Conservation (phyloP, 179 eudicot genomes). For the Spinacia oleracea region DNA sequence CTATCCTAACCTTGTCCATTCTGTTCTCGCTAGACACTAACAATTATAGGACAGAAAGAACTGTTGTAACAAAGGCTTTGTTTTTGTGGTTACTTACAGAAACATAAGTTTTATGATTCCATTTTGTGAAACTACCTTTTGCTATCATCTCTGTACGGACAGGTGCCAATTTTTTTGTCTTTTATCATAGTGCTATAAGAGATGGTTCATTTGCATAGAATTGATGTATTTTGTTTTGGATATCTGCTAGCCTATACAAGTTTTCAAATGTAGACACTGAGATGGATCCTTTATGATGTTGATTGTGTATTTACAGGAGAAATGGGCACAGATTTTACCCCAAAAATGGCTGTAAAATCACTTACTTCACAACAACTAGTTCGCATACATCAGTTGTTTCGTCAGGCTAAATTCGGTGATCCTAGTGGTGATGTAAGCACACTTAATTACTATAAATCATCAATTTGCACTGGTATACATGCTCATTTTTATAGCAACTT, state of each 20-base stretch:
- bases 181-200: not conserved
- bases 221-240: not conserved
- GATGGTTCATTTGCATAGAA: not conserved
- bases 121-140: not conserved
- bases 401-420: conserved; percentile 97
- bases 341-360: conserved; percentile 84
- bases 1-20: not conserved
- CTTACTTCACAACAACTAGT: conserved; percentile 86
- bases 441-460: conserved; percentile 4
- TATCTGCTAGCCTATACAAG: not conserved
- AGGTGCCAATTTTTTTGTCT: not conserved
- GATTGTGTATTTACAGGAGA: conserved; percentile 61
- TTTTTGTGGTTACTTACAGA: not conserved
- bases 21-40: not conserved
- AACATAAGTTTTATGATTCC: not conserved
- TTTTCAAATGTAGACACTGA: not conserved
- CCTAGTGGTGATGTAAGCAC: conserved; percentile 96
- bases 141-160: not conserved
- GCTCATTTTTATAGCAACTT: conserved; percentile 4
- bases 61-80: not conserved
- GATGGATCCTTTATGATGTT: not conserved
- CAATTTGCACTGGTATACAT: not conserved
- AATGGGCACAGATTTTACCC: conserved; percentile 87
- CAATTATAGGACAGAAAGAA: not conserved
- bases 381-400: conserved; percentile 96